These are phyloP conservation scores for Phaeotremella skinneri DNA, from an alignment of 768 basidiomycete species.

Conservation along the genomic window DNA sequence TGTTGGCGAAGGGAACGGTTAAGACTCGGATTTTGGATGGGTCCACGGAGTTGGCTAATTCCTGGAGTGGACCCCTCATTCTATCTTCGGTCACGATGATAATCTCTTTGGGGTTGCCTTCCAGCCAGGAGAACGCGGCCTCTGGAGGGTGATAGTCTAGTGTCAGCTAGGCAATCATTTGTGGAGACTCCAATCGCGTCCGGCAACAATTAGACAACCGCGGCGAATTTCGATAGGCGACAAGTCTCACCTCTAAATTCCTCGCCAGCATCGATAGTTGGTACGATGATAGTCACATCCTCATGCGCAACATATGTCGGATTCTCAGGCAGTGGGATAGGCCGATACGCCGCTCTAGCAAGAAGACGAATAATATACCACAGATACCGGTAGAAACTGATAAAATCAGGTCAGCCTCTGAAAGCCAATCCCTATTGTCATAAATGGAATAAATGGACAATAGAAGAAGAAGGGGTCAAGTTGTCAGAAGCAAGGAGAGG, in stretches of 20 bases:
- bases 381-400: slow-evolving; percentile 86
- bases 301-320: slow-evolving; percentile 86
- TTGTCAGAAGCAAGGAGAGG: background rate
- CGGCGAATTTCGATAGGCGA: background rate
- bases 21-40: slow-evolving; percentile 74
- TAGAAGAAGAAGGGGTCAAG: background rate
- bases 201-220: background rate
- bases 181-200: background rate
- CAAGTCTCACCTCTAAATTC: slow-evolving; percentile 66
- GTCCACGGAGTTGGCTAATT: slow-evolving; percentile 82
- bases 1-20: slow-evolving; percentile 90
- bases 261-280: slow-evolving; percentile 92
- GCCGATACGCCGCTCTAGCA: slow-evolving; percentile 75
- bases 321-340: slow-evolving; percentile 84
- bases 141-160: slow-evolving; percentile 54
- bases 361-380: slow-evolving; percentile 84
- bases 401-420: background rate
- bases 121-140: slow-evolving; percentile 87
- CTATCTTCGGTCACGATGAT: slow-evolving; percentile 78
- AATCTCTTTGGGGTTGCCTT: slow-evolving; percentile 82
- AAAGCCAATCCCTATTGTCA: slow-evolving; percentile 5
- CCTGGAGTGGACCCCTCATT: slow-evolving; percentile 84
- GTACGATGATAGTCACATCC: slow-evolving; percentile 94
- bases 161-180: slow-evolving; percentile 23
- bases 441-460: slow-evolving; percentile 4